phyloP scores from a whole-genome alignment of 257 asterid genomes.

The Fraxinus pennsylvanica region DNA sequence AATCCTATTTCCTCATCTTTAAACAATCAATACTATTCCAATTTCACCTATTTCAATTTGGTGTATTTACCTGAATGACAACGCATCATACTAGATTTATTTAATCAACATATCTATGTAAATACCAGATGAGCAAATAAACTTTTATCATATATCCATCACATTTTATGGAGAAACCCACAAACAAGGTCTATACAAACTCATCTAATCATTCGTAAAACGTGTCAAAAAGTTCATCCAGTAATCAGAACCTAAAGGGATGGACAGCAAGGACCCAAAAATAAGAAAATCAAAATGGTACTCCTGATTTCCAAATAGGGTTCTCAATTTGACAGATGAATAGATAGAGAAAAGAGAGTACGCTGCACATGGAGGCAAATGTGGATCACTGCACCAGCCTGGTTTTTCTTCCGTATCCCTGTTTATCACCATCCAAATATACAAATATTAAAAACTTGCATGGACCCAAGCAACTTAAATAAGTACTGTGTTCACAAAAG shows the following conservation, averaged over 20 bases:
- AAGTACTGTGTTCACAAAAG: background rate
- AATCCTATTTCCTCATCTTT: background rate
- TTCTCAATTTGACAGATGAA: conserved; percentile 7
- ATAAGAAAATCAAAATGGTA: background rate
- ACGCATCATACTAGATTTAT: background rate
- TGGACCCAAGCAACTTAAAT: background rate
- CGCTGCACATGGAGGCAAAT: conserved; percentile 99
- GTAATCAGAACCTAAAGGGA: background rate
- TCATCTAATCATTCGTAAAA: conserved; percentile 10
- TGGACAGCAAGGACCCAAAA: background rate
- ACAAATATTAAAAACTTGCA: conserved; percentile 16
- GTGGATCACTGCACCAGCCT: conserved; percentile 99
- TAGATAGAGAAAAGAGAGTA: conserved; percentile 36
- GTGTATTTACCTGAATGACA: background rate
- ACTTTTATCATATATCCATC: background rate
- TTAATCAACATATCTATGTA: conserved; percentile 11
- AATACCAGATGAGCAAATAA: background rate
- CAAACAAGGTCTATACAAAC: background rate
- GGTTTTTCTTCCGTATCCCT: conserved; percentile 98
- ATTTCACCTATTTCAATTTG: background rate
- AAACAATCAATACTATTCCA: background rate
- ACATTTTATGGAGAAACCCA: background rate
- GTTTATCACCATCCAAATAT: conserved; percentile 32
- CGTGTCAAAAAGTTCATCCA: conserved; percentile 11
- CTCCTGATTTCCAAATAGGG: background rate